These are phyloP conservation scores for Metarhizium guizhouense DNA, from an alignment of 2,329 filamentous ascomycete species.

Conservation along the genomic window DNA sequence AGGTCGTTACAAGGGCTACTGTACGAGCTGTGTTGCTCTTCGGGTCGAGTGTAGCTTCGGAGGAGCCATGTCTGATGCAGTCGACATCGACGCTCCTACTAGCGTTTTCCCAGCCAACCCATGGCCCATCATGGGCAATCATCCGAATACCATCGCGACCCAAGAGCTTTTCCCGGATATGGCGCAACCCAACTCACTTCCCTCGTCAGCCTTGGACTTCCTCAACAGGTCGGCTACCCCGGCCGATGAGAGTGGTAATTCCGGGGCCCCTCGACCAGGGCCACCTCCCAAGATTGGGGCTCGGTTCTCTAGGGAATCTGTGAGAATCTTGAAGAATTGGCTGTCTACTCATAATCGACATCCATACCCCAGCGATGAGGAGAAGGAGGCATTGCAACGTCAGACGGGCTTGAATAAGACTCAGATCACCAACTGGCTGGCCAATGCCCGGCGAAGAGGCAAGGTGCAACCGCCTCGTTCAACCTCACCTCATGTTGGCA, in stretches of 20 bases:
- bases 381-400: constrained; percentile 70
- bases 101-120: constrained; percentile 36
- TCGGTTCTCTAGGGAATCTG: constrained; percentile 71
- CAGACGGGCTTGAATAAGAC: constrained; percentile 73
- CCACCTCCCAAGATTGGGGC: constrained; percentile 55
- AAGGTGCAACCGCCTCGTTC: constrained; percentile 64
- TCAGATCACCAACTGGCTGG: constrained; percentile 88
- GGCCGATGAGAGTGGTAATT: constrained; percentile 12
- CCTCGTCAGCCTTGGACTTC: constrained; percentile 19
- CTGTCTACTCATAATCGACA: constrained; percentile 69
- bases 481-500: constrained; percentile 58
- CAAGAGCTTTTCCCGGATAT: constrained; percentile 18
- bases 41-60: constrained; percentile 51
- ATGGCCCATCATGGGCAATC: constrained; percentile 35
- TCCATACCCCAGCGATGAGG: constrained; percentile 80
- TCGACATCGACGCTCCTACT: constrained; percentile 18
- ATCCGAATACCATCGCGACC: constrained; percentile 26
- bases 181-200: constrained; percentile 13
- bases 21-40: constrained; percentile 53
- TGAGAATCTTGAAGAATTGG: constrained; percentile 79
- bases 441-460: constrained; percentile 75
- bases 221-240: constrained; percentile 13
- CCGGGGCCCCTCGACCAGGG: constrained; percentile 15
- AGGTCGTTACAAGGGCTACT: constrained; percentile 51
- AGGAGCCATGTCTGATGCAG: constrained; percentile 21